Evolutionary conservation across 257 asterid species (phyloP).

Genomic region (Salvia miltiorrhiza): DNA sequence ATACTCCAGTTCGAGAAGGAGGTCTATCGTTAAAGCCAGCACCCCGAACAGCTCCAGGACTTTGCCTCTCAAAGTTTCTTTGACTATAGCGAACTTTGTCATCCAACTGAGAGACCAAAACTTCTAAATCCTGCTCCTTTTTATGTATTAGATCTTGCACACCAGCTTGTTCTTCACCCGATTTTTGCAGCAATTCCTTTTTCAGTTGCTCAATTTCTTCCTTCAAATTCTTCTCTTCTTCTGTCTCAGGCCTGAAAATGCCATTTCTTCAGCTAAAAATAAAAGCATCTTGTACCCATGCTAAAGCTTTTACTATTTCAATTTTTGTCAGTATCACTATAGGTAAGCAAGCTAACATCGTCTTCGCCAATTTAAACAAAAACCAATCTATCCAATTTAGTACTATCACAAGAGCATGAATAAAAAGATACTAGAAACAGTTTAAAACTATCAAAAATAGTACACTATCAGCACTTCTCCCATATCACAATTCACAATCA

Average conservation of each 20-base stretch:
- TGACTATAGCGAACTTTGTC: slow-evolving; percentile 79
- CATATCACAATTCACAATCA: not conserved
- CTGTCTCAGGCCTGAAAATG: slow-evolving; percentile 71
- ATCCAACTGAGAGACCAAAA: slow-evolving; percentile 66
- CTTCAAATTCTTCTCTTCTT: slow-evolving; percentile 81
- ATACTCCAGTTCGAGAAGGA: slow-evolving; percentile 37
- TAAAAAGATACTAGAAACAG: not conserved
- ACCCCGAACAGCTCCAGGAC: slow-evolving; percentile 67
- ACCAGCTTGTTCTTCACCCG: slow-evolving; percentile 44
- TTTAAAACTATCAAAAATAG: not conserved
- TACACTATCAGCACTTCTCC: not conserved
- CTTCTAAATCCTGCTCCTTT: slow-evolving; percentile 66
- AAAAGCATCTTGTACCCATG: not conserved
- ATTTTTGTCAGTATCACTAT: not conserved
- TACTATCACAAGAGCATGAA: not conserved
- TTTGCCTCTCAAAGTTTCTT: slow-evolving; percentile 67
- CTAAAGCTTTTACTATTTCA: not conserved
- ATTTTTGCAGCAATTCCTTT: slow-evolving; percentile 42
- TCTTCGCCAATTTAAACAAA: not conserved
- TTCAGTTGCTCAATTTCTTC: slow-evolving; percentile 70
- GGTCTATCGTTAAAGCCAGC: slow-evolving; percentile 45
- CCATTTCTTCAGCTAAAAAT: slow-evolving; percentile 21
- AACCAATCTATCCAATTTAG: not conserved
- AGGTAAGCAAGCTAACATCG: not conserved
- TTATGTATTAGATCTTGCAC: slow-evolving; percentile 43